Conservation (phyloP, 2,329 filamentous ascomycete genomes). For the Sodiomyces alkalinus region DNA sequence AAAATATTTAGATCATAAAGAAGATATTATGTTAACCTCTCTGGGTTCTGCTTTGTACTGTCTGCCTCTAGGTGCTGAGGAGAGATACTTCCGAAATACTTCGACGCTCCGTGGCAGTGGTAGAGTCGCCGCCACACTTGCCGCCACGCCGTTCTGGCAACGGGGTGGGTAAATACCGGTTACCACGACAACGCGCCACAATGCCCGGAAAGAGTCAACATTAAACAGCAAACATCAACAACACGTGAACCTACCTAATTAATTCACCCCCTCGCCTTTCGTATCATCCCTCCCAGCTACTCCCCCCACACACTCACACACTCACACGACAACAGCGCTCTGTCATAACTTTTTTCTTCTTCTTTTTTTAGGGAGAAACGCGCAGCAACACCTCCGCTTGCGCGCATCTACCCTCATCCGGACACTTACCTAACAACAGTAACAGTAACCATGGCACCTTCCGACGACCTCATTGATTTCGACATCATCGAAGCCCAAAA, state of each 20-base stretch:
- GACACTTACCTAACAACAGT: no score
- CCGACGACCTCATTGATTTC: constrained; percentile 53
- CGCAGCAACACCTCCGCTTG: constrained; percentile 5
- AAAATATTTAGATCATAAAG: neutral
- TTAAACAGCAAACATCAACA: constrained; percentile 9
- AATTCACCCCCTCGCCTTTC: neutral
- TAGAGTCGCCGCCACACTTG: no score
- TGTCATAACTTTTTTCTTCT: no score
- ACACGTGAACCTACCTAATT: constrained; percentile 6
- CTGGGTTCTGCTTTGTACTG: neutral
- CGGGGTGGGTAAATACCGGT: constrained; percentile 2
- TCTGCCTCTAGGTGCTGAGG: no score
- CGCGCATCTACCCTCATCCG: no score
- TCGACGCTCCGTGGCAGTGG: no score
- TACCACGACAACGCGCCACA: constrained; percentile 8
- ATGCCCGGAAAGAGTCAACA: neutral
- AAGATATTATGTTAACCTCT: neutral
- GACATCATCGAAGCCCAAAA: constrained; percentile 93
- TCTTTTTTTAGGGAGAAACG: no score
- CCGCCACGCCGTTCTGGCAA: no score
- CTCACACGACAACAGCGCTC: constrained; percentile 1
- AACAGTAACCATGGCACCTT: constrained; percentile 27
- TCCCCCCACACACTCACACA: constrained; percentile 5
- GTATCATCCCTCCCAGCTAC: constrained; percentile 1
- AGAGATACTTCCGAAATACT: no score